These are phyloP conservation scores for Aureobasidium sp. DNA, from an alignment of 2,329 filamentous ascomycete genomes.

Conservation along the genomic window DNA sequence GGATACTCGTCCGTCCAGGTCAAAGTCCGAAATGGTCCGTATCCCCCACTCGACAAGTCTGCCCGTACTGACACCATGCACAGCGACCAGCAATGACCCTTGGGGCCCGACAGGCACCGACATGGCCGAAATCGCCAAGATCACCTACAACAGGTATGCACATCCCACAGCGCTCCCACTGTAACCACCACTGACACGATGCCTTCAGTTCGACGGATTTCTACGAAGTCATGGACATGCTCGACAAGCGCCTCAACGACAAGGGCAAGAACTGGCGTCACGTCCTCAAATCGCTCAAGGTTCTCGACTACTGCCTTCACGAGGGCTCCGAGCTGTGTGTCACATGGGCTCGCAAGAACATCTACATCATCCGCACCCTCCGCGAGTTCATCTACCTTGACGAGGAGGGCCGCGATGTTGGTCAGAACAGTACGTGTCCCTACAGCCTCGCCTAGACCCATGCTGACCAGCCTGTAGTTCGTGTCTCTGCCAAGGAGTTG, in stretches of 20 bases:
- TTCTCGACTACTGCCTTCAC: slow-evolving; percentile 94
- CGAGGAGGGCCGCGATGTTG: slow-evolving; percentile 84
- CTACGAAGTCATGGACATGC: slow-evolving; percentile 99
- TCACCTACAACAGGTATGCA: slow-evolving; percentile 92
- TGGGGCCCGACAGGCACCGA: slow-evolving; percentile 97
- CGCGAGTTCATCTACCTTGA: slow-evolving; percentile 96
- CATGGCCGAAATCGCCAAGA: slow-evolving; percentile 96
- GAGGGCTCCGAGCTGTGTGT: slow-evolving; percentile 95
- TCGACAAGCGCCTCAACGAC: slow-evolving; percentile 96
- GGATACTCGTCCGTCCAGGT: slow-evolving; percentile 95
- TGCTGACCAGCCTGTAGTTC: slow-evolving; percentile 55
- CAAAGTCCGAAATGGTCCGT: slow-evolving; percentile 92
- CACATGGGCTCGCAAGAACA: slow-evolving; percentile 95
- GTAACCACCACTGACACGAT: slow-evolving; percentile 5
- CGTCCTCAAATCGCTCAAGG: slow-evolving; percentile 93
- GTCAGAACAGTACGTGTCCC: slow-evolving; percentile 75
- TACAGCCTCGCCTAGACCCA: slow-evolving; percentile 16
- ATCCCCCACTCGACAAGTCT: slow-evolving; percentile 22
- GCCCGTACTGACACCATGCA: slow-evolving; percentile 3
- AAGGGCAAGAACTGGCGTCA: slow-evolving; percentile 99
- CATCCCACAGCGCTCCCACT: neutral
- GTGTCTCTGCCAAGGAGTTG: slow-evolving; percentile 91
- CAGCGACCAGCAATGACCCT: slow-evolving; percentile 96
- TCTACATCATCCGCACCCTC: slow-evolving; percentile 97
- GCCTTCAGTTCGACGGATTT: slow-evolving; percentile 77